Evolutionary conservation across 179 eudicot genomes (phyloP), one percentile per base, ranked within the genome.

Genomic region (Amaranthus tricolor): DNA sequence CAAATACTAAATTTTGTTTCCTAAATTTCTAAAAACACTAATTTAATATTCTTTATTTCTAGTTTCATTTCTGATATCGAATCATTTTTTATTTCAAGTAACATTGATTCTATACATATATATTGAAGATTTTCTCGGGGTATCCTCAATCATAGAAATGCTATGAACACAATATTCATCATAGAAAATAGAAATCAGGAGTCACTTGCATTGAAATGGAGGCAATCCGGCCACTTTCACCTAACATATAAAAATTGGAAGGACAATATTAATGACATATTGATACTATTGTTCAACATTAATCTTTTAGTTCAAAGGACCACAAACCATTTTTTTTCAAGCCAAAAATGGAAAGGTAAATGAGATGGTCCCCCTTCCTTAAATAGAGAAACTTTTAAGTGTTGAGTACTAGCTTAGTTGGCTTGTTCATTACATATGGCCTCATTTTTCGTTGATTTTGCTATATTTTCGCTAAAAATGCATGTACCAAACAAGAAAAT

Each of bases 301-400:
- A 45, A 52, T n/a, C 20, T 31, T 64, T 12, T 60, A 11, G 57
- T 71, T 65, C 58, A 66, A 66, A 14, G 78, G 82, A 74, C 78
- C 79, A 80, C 79, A 59, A 64, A 50, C 14, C 49, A 64, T 63
- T 11, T 70, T 31, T 1, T 44, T 66, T 50, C 51, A 53, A 65
- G 19, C 70, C 70, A 6, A 71, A 80, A 64, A 11, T 50, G 73
- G 82, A 71, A 76, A 75, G 2, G 19, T 19, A 50, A 61, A 55
- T 7, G 56, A 57, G 52, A 71, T 76, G 82, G 82, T 76, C 73
- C 82, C 61, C 21, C 12, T 40, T 68, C 69, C 78, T 31, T 52
- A 13, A 79, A 79, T 52, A 58, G 44, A 60, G 66, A 75, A 79
- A 79, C 67, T 75, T 75, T 55, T 71, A 51, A 68, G 70, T 16